phyloP scores from a whole-genome alignment of 2,329 filamentous ascomycete species.

The Neoascochyta sp. region DNA sequence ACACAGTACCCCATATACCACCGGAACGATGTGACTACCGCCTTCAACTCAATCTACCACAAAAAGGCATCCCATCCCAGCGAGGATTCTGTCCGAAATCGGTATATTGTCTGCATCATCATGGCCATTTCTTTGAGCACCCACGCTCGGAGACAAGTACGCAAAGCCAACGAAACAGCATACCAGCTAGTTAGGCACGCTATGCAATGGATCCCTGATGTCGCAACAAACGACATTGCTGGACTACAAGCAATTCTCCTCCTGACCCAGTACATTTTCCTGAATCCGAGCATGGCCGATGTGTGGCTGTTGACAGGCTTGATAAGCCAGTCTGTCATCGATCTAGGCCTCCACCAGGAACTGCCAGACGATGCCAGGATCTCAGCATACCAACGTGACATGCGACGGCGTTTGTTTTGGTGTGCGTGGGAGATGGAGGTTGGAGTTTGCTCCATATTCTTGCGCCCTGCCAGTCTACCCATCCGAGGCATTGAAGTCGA shows the following conservation, averaged over 20 bases:
- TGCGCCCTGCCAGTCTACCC: slow-evolving; percentile 31
- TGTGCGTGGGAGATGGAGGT: slow-evolving; percentile 40
- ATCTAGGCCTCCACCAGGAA: slow-evolving; percentile 37
- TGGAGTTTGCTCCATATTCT: slow-evolving; percentile 33
- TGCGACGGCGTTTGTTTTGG: slow-evolving; percentile 38
- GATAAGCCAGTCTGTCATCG: slow-evolving; percentile 36
- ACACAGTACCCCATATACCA: slow-evolving; percentile 40
- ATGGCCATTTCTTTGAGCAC: slow-evolving; percentile 38
- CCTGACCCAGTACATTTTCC: slow-evolving; percentile 35
- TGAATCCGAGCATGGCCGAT: slow-evolving; percentile 37
- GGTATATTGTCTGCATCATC: slow-evolving; percentile 37
- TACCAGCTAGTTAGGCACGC: slow-evolving; percentile 33
- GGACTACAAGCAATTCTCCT: slow-evolving; percentile 36
- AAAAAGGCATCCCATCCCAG: slow-evolving; percentile 19
- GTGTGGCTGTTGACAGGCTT: slow-evolving; percentile 37
- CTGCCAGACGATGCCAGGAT: slow-evolving; percentile 27
- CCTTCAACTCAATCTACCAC: slow-evolving; percentile 34
- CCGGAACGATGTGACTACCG: slow-evolving; percentile 29
- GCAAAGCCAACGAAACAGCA: slow-evolving; percentile 31
- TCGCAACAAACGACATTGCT: slow-evolving; percentile 35
- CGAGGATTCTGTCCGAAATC: slow-evolving; percentile 28
- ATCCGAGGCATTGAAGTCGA: slow-evolving; percentile 28
- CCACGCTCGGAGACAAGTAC: slow-evolving; percentile 32
- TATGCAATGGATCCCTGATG: slow-evolving; percentile 36
- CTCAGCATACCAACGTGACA: slow-evolving; percentile 32